Percentiles rank a stretch among this genome's conserved stretches.
These are phyloP conservation scores for Phytomonas francai DNA, from an alignment of 208 protist species.

Conservation along the genomic window DNA sequence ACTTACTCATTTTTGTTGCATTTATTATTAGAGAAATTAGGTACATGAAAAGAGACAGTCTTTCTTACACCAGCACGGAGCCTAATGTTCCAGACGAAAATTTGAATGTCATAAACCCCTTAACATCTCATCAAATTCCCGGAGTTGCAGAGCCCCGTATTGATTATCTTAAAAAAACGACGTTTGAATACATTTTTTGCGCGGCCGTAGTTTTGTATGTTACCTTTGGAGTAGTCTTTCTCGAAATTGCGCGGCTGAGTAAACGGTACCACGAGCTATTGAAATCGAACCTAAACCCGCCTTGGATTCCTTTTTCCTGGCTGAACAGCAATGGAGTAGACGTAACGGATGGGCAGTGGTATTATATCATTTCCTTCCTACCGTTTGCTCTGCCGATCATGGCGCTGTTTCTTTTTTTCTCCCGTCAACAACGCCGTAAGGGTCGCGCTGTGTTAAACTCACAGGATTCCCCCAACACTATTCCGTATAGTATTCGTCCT, in stretches of 20 bases:
- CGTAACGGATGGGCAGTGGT: slow-evolving; percentile 56
- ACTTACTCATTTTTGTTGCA: too few species aligned
- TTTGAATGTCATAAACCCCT: too few species aligned
- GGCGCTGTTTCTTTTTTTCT: slow-evolving; percentile 29
- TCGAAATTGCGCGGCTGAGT: slow-evolving; percentile 26
- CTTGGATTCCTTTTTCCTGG: slow-evolving; percentile 36
- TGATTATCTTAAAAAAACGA: slow-evolving; percentile 26
- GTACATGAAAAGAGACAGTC: too few species aligned
- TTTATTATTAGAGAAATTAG: too few species aligned
- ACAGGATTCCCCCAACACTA: too few species aligned
- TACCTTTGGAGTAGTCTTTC: slow-evolving; percentile 21
- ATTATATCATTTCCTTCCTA: slow-evolving; percentile 38
- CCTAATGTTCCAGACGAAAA: too few species aligned
- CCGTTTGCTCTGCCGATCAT: slow-evolving; percentile 31
- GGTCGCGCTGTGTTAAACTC: background rate
- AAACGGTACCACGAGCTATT: slow-evolving; percentile 22
- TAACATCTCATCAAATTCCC: too few species aligned
- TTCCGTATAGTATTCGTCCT: too few species aligned
- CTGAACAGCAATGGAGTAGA: slow-evolving; percentile 55
- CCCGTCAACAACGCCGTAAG: slow-evolving; percentile 14
- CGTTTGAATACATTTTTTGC: slow-evolving; percentile 29
- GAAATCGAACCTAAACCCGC: slow-evolving; percentile 18
- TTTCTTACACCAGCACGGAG: too few species aligned
- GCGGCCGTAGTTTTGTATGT: slow-evolving; percentile 13
- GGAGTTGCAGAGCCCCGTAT: too few species aligned